Base-by-base conservation (phyloP, 2,329 filamentous ascomycete genomes). In the Atkinsonella texensis region DNA sequence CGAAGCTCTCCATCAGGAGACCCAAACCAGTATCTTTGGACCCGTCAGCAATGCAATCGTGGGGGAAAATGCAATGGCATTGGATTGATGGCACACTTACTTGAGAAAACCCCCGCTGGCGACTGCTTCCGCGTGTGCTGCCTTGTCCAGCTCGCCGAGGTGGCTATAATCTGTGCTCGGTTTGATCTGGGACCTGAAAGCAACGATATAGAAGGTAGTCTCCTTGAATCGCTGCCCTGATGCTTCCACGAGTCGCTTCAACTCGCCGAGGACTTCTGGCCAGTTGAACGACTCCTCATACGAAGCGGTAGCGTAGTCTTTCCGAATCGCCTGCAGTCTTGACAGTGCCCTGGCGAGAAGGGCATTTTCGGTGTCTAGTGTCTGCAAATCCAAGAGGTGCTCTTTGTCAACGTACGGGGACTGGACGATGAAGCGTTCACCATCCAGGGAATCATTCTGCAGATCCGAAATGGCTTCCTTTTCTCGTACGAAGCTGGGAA, bases 201-300 rank as follows among this genome's bases (percentile, higher is more conserved):
- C 84, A 41, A 95, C 89, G 52, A 93, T 82, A 68, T 91, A 95
- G 70, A 91, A 95, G 31, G 72, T 75, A 48, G 75, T 77, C 53
- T 75, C 71, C 50, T 72, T 76, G 81, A 85, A 91, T 2, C 52
- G 54, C 6, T 68, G 68, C 12, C 75, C 64, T 7, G 65, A 74
- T 9, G 68, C 63, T 2, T 60, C 58, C 11, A 73, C 68, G 2
- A 89, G 70, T 1, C 70, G 62, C 52, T 69, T 74, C 49, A 93
- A 68, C 33, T 76, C 70, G 4, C 70, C 67, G 11, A 93, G 71
- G 13, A 89, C 74, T 42, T 77, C 69, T 3, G 65, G 55, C 83
- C 87, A 93, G 67, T 95, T 94, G 70, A 95, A 90, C 0, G 81
- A 81, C 2, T 83, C 76, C 3, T 73, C 66, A 67, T 95, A 95